These are phyloP conservation scores for Colletotrichum higginsianum DNA, from an alignment of 2,329 filamentous ascomycete species.

Conservation along the genomic window DNA sequence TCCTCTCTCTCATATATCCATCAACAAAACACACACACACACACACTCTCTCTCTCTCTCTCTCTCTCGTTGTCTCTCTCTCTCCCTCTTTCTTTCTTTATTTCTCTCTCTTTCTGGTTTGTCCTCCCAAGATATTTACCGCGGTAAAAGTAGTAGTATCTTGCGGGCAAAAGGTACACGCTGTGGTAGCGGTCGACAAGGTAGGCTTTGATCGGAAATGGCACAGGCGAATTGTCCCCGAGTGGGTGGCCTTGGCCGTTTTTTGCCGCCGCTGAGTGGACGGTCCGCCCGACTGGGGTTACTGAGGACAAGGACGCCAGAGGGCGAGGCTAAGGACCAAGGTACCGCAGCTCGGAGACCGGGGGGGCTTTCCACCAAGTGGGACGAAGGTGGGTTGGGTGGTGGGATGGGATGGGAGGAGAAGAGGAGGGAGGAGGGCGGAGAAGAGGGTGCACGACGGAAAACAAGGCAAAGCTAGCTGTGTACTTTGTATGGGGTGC, in stretches of 20 bases:
- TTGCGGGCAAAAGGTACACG: constrained; percentile 11
- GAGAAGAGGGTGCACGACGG: constrained; percentile 10
- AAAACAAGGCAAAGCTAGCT: background rate
- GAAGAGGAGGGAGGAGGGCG: background rate
- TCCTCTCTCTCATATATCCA: background rate
- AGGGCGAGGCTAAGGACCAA: constrained; percentile 19
- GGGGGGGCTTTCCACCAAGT: constrained; percentile 16
- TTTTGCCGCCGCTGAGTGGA: constrained; percentile 32
- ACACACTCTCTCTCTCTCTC: no score
- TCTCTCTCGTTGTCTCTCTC: no score
- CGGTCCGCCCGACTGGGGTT: constrained; percentile 37
- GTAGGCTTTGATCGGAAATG: constrained; percentile 41
- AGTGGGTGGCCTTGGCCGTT: constrained; percentile 36
- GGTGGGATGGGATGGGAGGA: constrained; percentile 29
- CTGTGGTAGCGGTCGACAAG: constrained; percentile 33
- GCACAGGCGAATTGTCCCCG: constrained; percentile 35
- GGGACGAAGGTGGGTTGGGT: background rate
- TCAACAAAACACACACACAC: no score
- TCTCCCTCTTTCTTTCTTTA: no score
- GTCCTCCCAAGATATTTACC: background rate
- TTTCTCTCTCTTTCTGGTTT: no score
- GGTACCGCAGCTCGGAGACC: constrained; percentile 16
- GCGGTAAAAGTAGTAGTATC: constrained; percentile 5
- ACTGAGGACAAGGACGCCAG: constrained; percentile 1
- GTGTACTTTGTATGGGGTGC: background rate